Conservation (phyloP, 495 filamentous ascomycete species). For the Penicillium macrosclerotiorum region DNA sequence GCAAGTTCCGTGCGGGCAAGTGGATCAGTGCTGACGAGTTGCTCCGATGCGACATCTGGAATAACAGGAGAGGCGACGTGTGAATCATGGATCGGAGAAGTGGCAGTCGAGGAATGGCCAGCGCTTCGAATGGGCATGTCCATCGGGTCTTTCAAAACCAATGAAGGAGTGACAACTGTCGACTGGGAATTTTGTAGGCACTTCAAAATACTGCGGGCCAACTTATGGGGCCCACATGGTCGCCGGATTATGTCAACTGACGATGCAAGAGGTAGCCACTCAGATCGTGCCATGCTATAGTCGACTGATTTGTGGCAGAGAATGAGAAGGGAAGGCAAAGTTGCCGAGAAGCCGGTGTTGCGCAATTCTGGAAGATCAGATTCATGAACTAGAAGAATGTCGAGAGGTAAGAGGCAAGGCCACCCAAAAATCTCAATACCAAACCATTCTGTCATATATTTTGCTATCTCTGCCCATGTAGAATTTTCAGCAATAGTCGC, state of each 20-base stretch:
- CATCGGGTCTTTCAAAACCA: conserved; percentile 10
- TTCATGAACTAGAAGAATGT: conserved; percentile 46
- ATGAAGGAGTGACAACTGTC: conserved; percentile 12
- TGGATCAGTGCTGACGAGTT: neutral
- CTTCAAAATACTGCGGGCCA: conserved; percentile 52
- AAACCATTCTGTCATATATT: conserved; percentile 46
- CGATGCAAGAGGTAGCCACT: conserved; percentile 33
- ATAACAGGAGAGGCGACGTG: neutral
- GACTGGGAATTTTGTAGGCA: conserved; percentile 26
- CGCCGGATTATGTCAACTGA: conserved; percentile 48
- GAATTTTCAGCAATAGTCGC: conserved; percentile 5
- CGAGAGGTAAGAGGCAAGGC: conserved; percentile 25
- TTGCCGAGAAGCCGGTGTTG: conserved; percentile 8
- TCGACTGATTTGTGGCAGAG: conserved; percentile 37
- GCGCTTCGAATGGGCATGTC: conserved; percentile 14
- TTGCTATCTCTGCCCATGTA: conserved; percentile 24
- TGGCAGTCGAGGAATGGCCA: conserved; percentile 1
- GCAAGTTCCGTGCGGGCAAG: neutral
- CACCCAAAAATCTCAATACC: conserved; percentile 40
- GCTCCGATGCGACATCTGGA: neutral
- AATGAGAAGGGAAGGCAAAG: conserved; percentile 35
- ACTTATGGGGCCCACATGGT: conserved; percentile 63
- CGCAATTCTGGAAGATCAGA: conserved; percentile 22
- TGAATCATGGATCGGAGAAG: neutral
- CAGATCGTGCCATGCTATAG: conserved; percentile 23